Conservation (phyloP, 108 stramenopile species). For the Mediolabrus comicus region DNA sequence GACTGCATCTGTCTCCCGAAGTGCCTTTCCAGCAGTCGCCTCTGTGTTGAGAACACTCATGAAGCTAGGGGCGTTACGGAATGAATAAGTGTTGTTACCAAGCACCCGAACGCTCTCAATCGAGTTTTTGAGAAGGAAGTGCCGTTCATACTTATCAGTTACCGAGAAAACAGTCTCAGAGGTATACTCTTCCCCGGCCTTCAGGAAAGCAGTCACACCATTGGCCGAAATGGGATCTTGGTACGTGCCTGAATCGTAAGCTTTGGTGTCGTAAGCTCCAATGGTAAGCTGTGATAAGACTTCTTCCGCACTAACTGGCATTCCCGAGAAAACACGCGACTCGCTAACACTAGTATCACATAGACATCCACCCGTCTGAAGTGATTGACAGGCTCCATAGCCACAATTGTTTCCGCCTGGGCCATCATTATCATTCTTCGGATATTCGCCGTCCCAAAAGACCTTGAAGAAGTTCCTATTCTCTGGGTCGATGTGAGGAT, state of each 20-base stretch:
- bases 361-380: slow-evolving; percentile 44
- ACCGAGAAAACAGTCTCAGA: slow-evolving; percentile 47
- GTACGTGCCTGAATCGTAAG: slow-evolving; percentile 10
- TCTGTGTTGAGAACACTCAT: slow-evolving; percentile 38
- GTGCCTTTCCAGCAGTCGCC: slow-evolving; percentile 50
- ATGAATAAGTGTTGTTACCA: slow-evolving; percentile 29
- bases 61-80: slow-evolving; percentile 65
- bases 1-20: slow-evolving; percentile 70
- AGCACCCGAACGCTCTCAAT: slow-evolving; percentile 35
- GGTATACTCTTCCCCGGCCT: neutral
- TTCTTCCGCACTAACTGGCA: slow-evolving; percentile 1
- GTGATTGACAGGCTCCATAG: slow-evolving; percentile 9
- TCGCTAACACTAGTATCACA: slow-evolving; percentile 46
- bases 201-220: slow-evolving; percentile 24
- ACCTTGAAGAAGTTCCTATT: slow-evolving; percentile 43
- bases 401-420: slow-evolving; percentile 24
- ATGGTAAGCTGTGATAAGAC: slow-evolving; percentile 38
- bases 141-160: slow-evolving; percentile 31
- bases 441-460: slow-evolving; percentile 47
- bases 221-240: slow-evolving; percentile 6
- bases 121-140: slow-evolving; percentile 54
- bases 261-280: slow-evolving; percentile 23
- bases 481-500: neutral
- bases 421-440: slow-evolving; percentile 11
- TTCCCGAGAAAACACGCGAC: slow-evolving; percentile 36